Base-by-base conservation (phyloP, 257 asterid genomes). In the Jacaranda copaia region DNA sequence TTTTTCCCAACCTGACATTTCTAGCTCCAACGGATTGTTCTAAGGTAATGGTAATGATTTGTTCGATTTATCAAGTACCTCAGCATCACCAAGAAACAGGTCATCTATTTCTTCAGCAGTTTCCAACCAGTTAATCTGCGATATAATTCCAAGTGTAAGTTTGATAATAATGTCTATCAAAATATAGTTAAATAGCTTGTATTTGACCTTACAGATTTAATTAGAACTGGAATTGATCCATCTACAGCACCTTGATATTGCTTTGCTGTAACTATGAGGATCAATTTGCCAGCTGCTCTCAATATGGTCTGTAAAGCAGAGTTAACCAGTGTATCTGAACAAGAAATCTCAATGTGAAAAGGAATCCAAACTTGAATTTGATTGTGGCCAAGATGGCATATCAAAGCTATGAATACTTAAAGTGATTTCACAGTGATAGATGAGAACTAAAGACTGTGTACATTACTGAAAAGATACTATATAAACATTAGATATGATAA, bases 71-170 rank as follows among this genome's bases (percentile, higher is more conserved):
- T 20, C 16, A n/a, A 69, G 73, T 80, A 91, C 97, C 97, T 91
- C 97, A 19, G 96, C 97, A 87, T 91, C 97, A 19, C 97, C 97
- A 16, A 91, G 90, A 79, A 91, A 91, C 51, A 91, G 79, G 73
- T 91, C 93, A n/a, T 88, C 97, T 76, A 88, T 87, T 83, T 85
- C 97, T 85, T 91, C 97, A 79, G 97, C 97, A 14, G 84, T 89
- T 65, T 88, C 96, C 89, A 91, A 61, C 97, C 97, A 89, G 81
- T 85, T 87, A 73, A 87, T 43, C 95, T 91, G 88, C 71, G 55
- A 75, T 36, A 35, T 9, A 65, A 67, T 67, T 52, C 48, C 16
- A 60, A 45, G 43, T 35, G 70, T 79, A 61, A 69, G 61, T 73
- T 57, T 3, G n/a, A 69, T 6, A 74, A 16, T 42, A 43, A 74